Conservation (phyloP, 169 alveolate species). For the Eimeria maxima region DNA sequence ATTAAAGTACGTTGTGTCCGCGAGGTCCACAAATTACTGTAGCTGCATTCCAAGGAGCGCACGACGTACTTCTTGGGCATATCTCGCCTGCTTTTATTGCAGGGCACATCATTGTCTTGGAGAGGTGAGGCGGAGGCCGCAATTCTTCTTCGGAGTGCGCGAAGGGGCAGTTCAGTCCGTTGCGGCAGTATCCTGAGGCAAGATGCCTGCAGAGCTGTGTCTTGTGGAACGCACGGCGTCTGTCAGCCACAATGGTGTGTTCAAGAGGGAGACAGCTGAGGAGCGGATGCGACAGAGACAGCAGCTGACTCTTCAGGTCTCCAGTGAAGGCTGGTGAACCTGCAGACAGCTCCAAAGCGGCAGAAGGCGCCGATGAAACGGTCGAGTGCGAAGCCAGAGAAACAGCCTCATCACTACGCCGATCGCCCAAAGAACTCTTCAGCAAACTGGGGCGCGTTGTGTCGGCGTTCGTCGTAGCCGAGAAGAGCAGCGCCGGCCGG, state of each 20-base stretch:
- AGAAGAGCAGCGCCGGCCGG: neutral
- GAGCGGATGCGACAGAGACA: neutral
- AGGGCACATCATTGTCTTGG: slow-evolving; percentile 74
- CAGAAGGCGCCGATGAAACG: neutral
- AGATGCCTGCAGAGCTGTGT: slow-evolving; percentile 85
- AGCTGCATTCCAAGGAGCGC: too few relatives aligned
- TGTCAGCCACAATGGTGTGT: slow-evolving; percentile 70
- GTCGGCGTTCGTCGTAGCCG: neutral
- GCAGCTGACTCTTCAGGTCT: neutral
- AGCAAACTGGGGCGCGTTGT: neutral
- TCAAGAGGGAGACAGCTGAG: slow-evolving; percentile 17
- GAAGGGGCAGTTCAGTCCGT: slow-evolving; percentile 85
- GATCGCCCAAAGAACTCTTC: neutral
- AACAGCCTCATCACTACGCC: neutral
- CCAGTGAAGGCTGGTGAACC: neutral
- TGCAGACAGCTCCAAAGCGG: neutral
- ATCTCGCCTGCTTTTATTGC: slow-evolving; percentile 57
- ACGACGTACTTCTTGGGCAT: slow-evolving; percentile 68
- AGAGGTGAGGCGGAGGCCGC: slow-evolving; percentile 71
- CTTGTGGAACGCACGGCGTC: slow-evolving; percentile 82
- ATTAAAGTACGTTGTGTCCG: too few relatives aligned
- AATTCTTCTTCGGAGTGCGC: slow-evolving; percentile 86
- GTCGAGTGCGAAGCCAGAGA: slow-evolving; percentile 34
- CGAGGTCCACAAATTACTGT: too few relatives aligned
- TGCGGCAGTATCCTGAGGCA: slow-evolving; percentile 84